Evolutionary conservation across 257 asterid genomes (phyloP), one percentile per base, ranked within the genome.

Genomic region (Capsicum pubescens): DNA sequence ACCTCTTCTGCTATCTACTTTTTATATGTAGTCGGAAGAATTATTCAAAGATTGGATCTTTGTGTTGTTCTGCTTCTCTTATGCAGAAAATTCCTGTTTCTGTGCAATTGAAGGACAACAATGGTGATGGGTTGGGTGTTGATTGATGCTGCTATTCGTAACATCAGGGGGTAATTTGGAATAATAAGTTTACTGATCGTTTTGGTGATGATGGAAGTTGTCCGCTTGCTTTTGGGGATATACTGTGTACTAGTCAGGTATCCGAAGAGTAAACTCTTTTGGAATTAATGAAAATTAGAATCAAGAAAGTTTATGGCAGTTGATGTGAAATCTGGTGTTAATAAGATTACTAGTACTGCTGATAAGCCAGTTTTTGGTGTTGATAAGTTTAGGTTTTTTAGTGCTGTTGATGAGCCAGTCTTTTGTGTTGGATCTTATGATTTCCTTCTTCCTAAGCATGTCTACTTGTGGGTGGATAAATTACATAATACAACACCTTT

Each of bases 221-320:
- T 48, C 78, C 79, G 3, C 26, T 64, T 48, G 60, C 56, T 82
- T 79, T 82, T n/a, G 84, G 84, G 32, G 32, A 26, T 26, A 26
- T 26, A 26, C 26, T 82, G 8, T 82, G 13, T 82, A 35, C 54
- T 9, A 54, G 61, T 60, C 15, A 79, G 66, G 79, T 63, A 63
- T n/a, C 84, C 84, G 16, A 82, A 82, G 19, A 46, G 63, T 15
- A 32, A 50, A 36, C 5, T 82, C 9, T 48, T 82, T 0, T 60
- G 42, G 76, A 44, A 39, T 39, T 81, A 46, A 56, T 82, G 15
- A 82, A 82, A 26, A 39, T 61, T 61, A 59, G 76, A 81, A 57
- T 9, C 48, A 6, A 69, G 39, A 9, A 82, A 64, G 63, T 82
- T 21, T 63, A 66, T 26, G 56, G 50, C 44, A 26, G 64, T 5